Evolutionary conservation across 2,329 filamentous ascomycete genomes (phyloP), one percentile per base, ranked within the genome.

Genomic region (Aspergillus sp.): DNA sequence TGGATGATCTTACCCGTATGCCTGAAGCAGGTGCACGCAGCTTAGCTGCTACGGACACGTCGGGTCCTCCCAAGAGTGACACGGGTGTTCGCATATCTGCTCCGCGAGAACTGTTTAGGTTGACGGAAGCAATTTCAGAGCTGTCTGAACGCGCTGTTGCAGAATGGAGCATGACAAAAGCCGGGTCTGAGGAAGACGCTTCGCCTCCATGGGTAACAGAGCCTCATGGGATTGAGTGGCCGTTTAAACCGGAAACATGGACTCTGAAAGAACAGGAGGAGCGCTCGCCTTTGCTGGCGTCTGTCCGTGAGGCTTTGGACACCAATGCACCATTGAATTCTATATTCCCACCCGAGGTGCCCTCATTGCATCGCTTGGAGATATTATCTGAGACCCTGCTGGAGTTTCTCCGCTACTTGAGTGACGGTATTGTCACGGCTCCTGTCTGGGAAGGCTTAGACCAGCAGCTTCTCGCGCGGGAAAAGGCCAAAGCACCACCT

Each of bases 1-100:
- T 98, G n/a, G 85, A 90, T 47, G 90, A 95, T 58, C 76, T 98
- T 7, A 88, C 94, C 39, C 82, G 85, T 12, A 81, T 96, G 5
- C 90, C 93, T 0, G 83, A 90, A 78, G 74, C 77, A 12, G 79
- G 79, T 8, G 89, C 90, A 5, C 85, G 93, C 5, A 86, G 86
- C 45, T 73, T 89, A 13, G 69, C 53, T 6, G 45, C 42, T 28
- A 39, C 47, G 5, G 50, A 44, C 63, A 43, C 60, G 5, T 36
- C 52, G 1, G 49, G 60, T 3, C 55, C 60, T 6, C 70, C 71
- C 10, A 64, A 60, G 30, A 51, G 44, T 4, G 50, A 60, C 6
- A 53, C 67, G 3, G 75, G 74, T 2, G 70, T 59, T 52, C 62
- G 79, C 76, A 84, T 85, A 61, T 91, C 90, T 8, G 90, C 90